Evolutionary conservation across 148 eudicot species (phyloP), one percentile per base, ranked within the genome.

Genomic region (Hydrangea macrophylla): DNA sequence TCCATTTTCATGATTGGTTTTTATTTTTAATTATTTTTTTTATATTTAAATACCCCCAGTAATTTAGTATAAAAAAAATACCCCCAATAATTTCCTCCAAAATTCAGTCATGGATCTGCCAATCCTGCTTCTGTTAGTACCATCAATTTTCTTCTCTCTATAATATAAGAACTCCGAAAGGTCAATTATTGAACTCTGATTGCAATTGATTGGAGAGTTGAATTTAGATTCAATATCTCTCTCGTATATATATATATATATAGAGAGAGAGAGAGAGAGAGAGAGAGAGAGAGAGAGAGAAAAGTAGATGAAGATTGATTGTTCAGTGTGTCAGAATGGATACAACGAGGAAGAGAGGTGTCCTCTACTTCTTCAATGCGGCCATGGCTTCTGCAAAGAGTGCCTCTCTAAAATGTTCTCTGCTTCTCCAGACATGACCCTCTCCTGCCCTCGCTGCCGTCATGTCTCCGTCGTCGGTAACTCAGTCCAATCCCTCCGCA

Each of bases 331-430:
- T 68, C 87, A 93, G 42, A 93, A 72, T 6, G 70, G 84, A 32
- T 93, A 90, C 84, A 80, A 86, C 89, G 98, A 93, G 39, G 83
- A 83, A 0, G 90, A 83, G 13, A 72, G 97, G 27, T 83, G 87
- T 56, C 98, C 98, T 1, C 66, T 93, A 1, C 72, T 93, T 24
- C 96, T 93, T 50, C 84, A 88, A 70, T 93, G 98, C 72, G 98
- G 98, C 58, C 98, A 93, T 74, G 92, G 96, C n/a, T 93, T 84
- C 79, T 93, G 98, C 77, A 86, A 79, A 20, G 96, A 90, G 10
- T 93, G 98, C 25, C 79, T 93, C 17, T 90, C 90, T 2, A 72
- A 76, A 26, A 79, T 93, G 92, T 90, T 90, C 84, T 20, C 89
- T 0, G 73, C 87, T 0, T 85, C 92, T 0, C 51, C 79, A 0